Conservation (phyloP, 2,329 filamentous ascomycete genomes). For the Parascedosporium putredinis region DNA sequence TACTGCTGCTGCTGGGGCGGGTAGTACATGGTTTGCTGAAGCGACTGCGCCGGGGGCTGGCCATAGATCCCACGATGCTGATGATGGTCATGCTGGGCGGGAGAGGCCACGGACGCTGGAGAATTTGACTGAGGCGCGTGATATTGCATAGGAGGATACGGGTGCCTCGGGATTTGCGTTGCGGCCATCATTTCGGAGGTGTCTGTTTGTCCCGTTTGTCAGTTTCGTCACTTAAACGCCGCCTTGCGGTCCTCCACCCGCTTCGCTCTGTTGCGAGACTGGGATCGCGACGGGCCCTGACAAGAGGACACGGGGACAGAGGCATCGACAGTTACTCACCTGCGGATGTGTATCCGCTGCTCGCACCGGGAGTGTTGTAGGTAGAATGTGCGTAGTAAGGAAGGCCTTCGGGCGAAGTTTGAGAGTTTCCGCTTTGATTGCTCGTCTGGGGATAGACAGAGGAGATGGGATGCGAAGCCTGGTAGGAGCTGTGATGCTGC, state of each 20-base stretch:
- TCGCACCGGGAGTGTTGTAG: conserved; percentile 72
- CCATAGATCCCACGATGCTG: conserved; percentile 82
- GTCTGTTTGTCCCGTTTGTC: conserved; percentile 27
- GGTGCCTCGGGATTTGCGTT: conserved; percentile 58
- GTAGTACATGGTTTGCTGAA: conserved; percentile 75
- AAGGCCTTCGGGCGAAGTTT: conserved; percentile 53
- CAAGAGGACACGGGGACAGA: conserved; percentile 11
- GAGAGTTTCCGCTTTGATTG: conserved; percentile 49
- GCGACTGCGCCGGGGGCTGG: conserved; percentile 66
- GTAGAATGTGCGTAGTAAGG: conserved; percentile 71
- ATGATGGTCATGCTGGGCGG: conserved; percentile 84
- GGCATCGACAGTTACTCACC: conserved; percentile 49
- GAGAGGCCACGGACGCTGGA: conserved; percentile 83
- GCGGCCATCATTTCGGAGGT: conserved; percentile 59
- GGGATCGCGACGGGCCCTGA: too few relatives aligned
- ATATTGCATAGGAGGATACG: conserved; percentile 81
- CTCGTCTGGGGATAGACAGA: conserved; percentile 53
- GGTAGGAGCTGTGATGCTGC: conserved; percentile 51
- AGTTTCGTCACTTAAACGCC: background rate
- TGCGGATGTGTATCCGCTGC: conserved; percentile 77
- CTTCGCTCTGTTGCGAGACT: background rate
- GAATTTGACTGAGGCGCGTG: conserved; percentile 94
- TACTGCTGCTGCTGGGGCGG: conserved; percentile 48
- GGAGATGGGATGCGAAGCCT: conserved; percentile 53
- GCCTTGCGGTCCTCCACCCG: background rate